These are phyloP conservation scores for Aciculoconidium aculeatum DNA, from an alignment of 805 yeast species.

Conservation along the genomic window DNA sequence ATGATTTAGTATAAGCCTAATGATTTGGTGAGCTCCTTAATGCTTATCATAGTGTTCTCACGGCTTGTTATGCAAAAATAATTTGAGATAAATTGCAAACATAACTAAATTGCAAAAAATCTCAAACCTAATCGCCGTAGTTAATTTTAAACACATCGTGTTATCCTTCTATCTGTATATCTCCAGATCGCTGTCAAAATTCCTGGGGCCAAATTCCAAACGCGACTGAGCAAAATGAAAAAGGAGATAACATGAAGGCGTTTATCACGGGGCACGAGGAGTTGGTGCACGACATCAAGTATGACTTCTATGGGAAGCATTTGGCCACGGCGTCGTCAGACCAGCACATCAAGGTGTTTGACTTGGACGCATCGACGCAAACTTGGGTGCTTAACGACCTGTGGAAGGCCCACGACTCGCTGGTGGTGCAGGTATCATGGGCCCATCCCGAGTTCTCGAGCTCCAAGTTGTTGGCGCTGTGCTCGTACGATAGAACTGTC, in stretches of 20 bases:
- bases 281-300: slow-evolving; percentile 81
- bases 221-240: too few relatives aligned
- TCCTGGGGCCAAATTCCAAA: too few relatives aligned
- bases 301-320: slow-evolving; percentile 88
- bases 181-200: too few relatives aligned
- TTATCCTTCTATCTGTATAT: too few relatives aligned
- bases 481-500: slow-evolving; percentile 84
- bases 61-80: too few relatives aligned
- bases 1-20: too few relatives aligned
- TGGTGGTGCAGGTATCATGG: slow-evolving; percentile 79
- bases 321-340: slow-evolving; percentile 94
- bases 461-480: slow-evolving; percentile 80
- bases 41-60: too few relatives aligned
- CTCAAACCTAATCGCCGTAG: too few relatives aligned
- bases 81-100: too few relatives aligned
- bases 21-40: too few relatives aligned
- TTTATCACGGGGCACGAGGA: slow-evolving; percentile 91
- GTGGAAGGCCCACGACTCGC: slow-evolving; percentile 94
- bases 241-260: slow-evolving; percentile 55
- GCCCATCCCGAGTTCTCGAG: slow-evolving; percentile 82
- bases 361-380: slow-evolving; percentile 57
- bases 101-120: too few relatives aligned
- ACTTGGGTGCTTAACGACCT: slow-evolving; percentile 82
- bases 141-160: too few relatives aligned
- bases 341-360: slow-evolving; percentile 87